Percentiles rank a stretch among this genome's conserved stretches.
Conservation (phyloP, 768 basidiomycete genomes). For the Calocera cornea region DNA sequence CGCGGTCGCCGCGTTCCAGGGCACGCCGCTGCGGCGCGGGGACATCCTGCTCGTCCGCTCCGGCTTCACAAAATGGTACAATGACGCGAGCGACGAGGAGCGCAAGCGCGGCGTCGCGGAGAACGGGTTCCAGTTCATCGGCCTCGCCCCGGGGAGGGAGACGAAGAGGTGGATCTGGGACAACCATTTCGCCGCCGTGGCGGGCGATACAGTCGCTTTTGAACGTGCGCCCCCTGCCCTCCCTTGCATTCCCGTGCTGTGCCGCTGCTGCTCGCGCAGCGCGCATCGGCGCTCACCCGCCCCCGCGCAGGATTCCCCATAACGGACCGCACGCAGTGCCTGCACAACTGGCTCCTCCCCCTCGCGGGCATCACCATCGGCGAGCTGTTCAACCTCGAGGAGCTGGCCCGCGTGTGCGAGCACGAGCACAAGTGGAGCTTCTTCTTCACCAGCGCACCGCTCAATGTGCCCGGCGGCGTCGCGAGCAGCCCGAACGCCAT, state of each 20-base stretch:
- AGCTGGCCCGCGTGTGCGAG: constrained; percentile 41
- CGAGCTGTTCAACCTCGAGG: constrained; percentile 60
- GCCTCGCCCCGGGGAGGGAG: constrained; percentile 44
- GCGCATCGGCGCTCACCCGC: not conserved
- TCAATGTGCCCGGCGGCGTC: constrained; percentile 33
- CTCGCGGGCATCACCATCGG: constrained; percentile 62
- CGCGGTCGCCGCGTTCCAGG: constrained; percentile 44
- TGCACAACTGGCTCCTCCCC: constrained; percentile 22
- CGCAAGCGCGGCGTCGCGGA: not conserved
- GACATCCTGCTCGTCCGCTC: constrained; percentile 49
- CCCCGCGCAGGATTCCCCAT: not conserved
- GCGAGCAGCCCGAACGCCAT: not conserved
- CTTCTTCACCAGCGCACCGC: constrained; percentile 64
- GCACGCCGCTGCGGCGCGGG: constrained; percentile 42
- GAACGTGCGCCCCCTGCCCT: not conserved
- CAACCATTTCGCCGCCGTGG: constrained; percentile 58
- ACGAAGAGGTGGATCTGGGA: constrained; percentile 59
- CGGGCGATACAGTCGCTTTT: constrained; percentile 52
- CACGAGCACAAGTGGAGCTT: constrained; percentile 52
- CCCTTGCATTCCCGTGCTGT: not conserved
- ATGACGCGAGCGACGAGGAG: not conserved
- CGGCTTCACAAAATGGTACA: constrained; percentile 39
- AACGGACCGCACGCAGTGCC: not conserved
- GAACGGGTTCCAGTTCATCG: not conserved
- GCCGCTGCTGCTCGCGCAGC: not conserved